Conservation (phyloP, 2,329 filamentous ascomycete genomes). For the Grosmannia serpens region DNA sequence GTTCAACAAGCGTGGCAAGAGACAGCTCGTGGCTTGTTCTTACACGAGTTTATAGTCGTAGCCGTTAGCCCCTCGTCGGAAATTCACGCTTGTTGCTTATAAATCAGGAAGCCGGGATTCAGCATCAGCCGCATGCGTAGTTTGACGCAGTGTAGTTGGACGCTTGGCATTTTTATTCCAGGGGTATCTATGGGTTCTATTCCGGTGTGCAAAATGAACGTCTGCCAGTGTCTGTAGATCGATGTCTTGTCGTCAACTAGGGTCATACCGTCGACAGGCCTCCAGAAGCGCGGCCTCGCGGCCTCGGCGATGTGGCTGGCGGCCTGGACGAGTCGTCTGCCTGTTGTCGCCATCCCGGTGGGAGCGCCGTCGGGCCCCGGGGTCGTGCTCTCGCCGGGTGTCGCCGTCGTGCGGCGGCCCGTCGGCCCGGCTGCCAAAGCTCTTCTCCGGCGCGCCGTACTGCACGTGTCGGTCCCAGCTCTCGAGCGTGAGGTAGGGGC, state of each 20-base stretch:
- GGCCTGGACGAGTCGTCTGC: neutral
- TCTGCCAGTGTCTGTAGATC: too few species aligned
- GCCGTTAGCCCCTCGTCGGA: neutral
- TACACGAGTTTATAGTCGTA: neutral
- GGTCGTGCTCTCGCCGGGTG: neutral
- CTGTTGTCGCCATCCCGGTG: neutral
- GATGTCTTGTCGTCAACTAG: constrained; percentile 1
- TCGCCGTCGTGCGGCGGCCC: neutral
- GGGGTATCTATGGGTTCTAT: too few species aligned
- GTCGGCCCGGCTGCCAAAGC: neutral
- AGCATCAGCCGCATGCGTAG: too few species aligned
- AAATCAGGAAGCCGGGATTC: neutral
- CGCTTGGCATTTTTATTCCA: too few species aligned
- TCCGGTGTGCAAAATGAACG: too few species aligned
- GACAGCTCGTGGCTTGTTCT: too few species aligned
- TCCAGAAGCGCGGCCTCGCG: neutral
- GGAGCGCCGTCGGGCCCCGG: neutral
- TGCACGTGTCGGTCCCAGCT: constrained; percentile 76
- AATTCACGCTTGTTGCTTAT: neutral
- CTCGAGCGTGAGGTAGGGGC: constrained; percentile 58
- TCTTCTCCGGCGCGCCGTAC: constrained; percentile 31
- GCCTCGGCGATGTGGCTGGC: neutral
- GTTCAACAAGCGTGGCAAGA: neutral
- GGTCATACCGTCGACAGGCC: constrained; percentile 6
- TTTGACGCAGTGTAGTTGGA: too few species aligned